Base-by-base conservation (phyloP, 1,284 basidiomycete species). In the Rhizoctonia solani region DNA sequence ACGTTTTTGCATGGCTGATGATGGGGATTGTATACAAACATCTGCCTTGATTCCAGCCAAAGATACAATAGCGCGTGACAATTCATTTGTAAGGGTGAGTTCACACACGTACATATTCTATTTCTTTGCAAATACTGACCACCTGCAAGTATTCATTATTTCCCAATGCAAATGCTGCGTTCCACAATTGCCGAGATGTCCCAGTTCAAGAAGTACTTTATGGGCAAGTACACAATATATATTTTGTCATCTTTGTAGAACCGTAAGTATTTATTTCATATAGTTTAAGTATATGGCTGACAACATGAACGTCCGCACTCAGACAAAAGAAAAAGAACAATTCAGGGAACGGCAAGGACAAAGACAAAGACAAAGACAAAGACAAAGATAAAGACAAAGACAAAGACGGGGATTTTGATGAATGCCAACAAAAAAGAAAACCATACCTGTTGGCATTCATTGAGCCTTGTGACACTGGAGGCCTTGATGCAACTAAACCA, bases 131-230 rank as follows among this genome's bases (percentile, higher is more conserved):
- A 41, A 1, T 19, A 56, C 16, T n/a, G 41, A 6, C n/a, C 44
- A 13, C 54, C 54, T 14, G 54, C 54, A 39, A 59, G 54, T 56
- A 56, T 30, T 9, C 14, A 3, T 39, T 56, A 4, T 16, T 56
- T 8, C 54, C 54, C 2, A 23, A 44, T 25, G 39, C 21, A 4
- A 56, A 56, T 27, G 39, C 54, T 13, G 23, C 39, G 2, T 44
- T 27, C 23, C 39, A 25, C 11, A 5, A 21, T 29, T 27, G 39
- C 54, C 39, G 4, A 8, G 23, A 29, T 29, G 41, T 44, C 8
- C 39, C 23, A 46, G 13, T 8, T 21, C 56, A 44, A 11, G 37
- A 39, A 16, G 37, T 39, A 8, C 47, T 50, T 8, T 61, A 61
- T 21, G 58, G 58, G 3, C 30, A 46, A 32, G 5, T 61, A 21